These are phyloP conservation scores for Uromyces viciae-fabae DNA, from an alignment of 1,284 basidiomycete genomes.

Conservation along the genomic window DNA sequence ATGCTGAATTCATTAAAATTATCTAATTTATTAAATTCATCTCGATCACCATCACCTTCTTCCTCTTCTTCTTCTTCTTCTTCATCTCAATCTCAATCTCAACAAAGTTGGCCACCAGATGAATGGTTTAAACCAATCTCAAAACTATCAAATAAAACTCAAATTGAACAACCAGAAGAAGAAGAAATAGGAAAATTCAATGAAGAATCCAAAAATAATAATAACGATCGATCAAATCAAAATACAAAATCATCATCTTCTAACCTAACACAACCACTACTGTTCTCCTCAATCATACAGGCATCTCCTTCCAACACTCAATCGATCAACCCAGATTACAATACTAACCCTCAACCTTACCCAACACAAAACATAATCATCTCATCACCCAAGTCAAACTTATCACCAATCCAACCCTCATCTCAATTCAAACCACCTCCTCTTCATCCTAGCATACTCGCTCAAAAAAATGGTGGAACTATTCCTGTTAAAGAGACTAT, in stretches of 20 bases:
- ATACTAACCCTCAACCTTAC: neutral
- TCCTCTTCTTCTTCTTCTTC: too few relatives aligned
- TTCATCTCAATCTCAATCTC: too few relatives aligned
- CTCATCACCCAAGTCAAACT: neutral
- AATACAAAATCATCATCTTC: neutral
- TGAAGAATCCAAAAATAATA: neutral
- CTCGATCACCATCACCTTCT: too few relatives aligned
- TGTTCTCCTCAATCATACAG: neutral
- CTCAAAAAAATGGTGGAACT: neutral
- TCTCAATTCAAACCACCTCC: slow-evolving; percentile 30
- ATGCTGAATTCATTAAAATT: too few relatives aligned
- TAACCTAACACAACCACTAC: neutral
- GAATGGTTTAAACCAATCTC: neutral
- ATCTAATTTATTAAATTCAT: too few relatives aligned
- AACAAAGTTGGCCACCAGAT: slow-evolving; percentile 3
- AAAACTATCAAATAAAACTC: neutral
- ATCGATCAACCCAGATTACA: slow-evolving; percentile 3
- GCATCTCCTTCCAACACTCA: slow-evolving; percentile 16
- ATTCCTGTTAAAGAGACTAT: slow-evolving; percentile 55
- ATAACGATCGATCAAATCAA: slow-evolving; percentile 15
- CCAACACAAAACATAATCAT: neutral
- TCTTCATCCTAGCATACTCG: slow-evolving; percentile 14
- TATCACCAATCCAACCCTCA: neutral
- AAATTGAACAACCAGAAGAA: neutral
- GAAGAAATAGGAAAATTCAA: neutral